These are phyloP conservation scores for Cyberlindnera maritima DNA, from an alignment of 805 yeast genomes.

Conservation along the genomic window DNA sequence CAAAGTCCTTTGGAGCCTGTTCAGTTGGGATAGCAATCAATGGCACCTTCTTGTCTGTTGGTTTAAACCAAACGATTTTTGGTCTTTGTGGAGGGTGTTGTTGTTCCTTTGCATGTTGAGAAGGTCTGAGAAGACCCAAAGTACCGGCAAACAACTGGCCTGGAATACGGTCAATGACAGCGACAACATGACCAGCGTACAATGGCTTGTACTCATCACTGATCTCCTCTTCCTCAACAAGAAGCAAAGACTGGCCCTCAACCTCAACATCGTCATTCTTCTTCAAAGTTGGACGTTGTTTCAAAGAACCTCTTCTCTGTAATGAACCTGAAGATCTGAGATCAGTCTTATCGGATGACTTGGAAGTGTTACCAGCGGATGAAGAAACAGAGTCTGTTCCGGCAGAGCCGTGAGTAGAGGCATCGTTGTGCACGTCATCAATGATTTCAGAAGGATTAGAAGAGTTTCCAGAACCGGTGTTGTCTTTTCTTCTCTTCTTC, in stretches of 20 bases:
- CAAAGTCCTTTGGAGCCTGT: constrained; percentile 94
- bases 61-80: constrained; percentile 98
- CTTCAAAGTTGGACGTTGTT: constrained; percentile 95
- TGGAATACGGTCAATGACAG: constrained; percentile 95
- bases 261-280: constrained; percentile 98
- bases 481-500: constrained; percentile 85
- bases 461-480: constrained; percentile 28
- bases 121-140: constrained; percentile 89
- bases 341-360: constrained; percentile 18
- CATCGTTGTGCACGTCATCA: constrained; percentile 80
- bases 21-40: constrained; percentile 97
- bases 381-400: constrained; percentile 6
- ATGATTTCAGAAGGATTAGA: constrained; percentile 55
- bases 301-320: constrained; percentile 83
- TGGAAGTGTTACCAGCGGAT: constrained; percentile 1
- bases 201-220: constrained; percentile 90
- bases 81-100: constrained; percentile 48
- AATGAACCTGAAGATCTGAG: constrained; percentile 38
- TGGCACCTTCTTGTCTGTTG: constrained; percentile 97
- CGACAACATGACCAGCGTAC: constrained; percentile 98
- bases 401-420: constrained; percentile 49
- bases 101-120: constrained; percentile 58
- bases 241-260: constrained; percentile 89
- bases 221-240: constrained; percentile 94
- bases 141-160: constrained; percentile 96